These are phyloP conservation scores for Fusarium pseudocircinatum DNA, from an alignment of 2,329 filamentous ascomycete species.

Conservation along the genomic window DNA sequence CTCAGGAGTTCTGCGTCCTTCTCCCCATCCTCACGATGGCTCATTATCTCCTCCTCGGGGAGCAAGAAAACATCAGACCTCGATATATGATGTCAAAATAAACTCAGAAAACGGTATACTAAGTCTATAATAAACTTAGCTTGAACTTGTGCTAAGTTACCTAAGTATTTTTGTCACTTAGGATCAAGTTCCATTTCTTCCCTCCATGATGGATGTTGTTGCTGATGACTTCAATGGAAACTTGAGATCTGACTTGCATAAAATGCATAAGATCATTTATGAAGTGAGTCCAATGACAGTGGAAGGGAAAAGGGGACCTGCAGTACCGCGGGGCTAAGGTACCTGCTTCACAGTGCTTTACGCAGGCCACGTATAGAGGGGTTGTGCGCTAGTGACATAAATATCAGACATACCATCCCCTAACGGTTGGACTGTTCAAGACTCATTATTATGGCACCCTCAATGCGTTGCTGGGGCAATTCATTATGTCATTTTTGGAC, in stretches of 20 bases:
- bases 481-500: slow-evolving; percentile 37
- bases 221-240: neutral
- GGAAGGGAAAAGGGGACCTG: neutral
- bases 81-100: too few species aligned
- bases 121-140: too few species aligned
- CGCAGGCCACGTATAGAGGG: slow-evolving; percentile 7
- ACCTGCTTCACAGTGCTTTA: slow-evolving; percentile 35
- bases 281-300: neutral
- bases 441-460: neutral
- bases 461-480: slow-evolving; percentile 41
- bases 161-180: neutral
- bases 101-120: neutral
- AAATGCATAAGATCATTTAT: neutral
- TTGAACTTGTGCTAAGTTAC: neutral
- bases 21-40: neutral
- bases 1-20: neutral
- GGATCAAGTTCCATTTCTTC: neutral
- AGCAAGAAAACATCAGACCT: neutral
- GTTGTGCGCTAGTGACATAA: neutral
- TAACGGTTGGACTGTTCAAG: neutral
- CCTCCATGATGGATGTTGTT: neutral
- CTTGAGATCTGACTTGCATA: neutral
- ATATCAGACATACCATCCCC: neutral
- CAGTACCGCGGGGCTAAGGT: slow-evolving; percentile 7
- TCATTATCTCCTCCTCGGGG: neutral